Evolutionary conservation across 139 green algal genomes (phyloP), one percentile per base, ranked within the genome.

Genomic region (Coccomyxa sp.): DNA sequence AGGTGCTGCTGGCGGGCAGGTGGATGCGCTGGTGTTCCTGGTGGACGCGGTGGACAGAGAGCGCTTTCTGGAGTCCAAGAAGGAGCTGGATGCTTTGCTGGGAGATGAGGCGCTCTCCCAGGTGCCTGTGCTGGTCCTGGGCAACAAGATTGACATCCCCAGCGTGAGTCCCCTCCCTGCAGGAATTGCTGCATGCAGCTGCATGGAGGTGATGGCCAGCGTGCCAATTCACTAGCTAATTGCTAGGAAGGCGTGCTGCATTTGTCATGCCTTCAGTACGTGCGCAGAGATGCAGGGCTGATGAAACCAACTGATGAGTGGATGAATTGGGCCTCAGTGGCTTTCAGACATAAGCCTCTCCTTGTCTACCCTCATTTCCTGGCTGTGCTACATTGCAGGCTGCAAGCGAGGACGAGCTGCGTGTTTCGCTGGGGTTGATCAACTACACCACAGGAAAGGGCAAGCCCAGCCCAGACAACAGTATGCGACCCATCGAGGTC

Each of bases 91-190:
- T 73, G 88, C 85, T 2, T 89, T 99, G 75, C 88, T 99, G 24
- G 90, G 86, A 27, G 96, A 99, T 78, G 96, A 99, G 80, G 90
- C 88, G 16, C 87, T 99, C 0, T 74, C 82, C 27, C 41, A 76
- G 18, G 96, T 99, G 41, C 96, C 96, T 8, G 98, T 99, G 86
- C 85, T 99, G 33, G 81, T 99, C 2, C 87, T 99, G 75, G 96
- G 96, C 72, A 99, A 99, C 94, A 99, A 99, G 86, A 99, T 99
- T 75, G 97, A 99, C 83, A 91, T 98, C 74, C 94, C 96, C 12
- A n/a, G n/a, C n/a, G n/a, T n/a, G n/a, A n/a, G n/a, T n/a, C n/a
- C n/a, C n/a, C n/a, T n/a, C n/a, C n/a, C n/a, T n/a, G n/a, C n/a
- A n/a, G n/a, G n/a, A n/a, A n/a, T n/a, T n/a, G n/a, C n/a, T n/a